These are phyloP conservation scores for Penicillium daleae DNA, from an alignment of 495 filamentous ascomycete species.

Conservation along the genomic window DNA sequence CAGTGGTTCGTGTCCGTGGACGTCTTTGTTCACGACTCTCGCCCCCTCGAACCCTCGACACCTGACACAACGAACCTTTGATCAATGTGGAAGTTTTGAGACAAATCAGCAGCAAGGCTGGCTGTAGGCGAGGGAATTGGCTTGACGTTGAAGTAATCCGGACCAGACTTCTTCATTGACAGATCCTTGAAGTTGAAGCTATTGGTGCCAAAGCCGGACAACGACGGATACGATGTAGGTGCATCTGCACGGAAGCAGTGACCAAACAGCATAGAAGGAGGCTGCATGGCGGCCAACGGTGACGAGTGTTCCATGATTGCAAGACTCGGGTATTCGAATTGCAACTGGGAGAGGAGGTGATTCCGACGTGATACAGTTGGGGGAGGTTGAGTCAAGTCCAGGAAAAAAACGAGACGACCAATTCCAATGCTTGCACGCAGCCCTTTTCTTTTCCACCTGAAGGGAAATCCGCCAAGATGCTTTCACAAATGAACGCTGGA, in stretches of 20 bases:
- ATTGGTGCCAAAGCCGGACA: constrained; percentile 62
- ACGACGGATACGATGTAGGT: constrained; percentile 53
- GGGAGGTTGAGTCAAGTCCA: neutral
- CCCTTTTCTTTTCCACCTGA: neutral
- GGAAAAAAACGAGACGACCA: neutral
- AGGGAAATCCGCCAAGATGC: neutral
- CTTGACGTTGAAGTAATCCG: constrained; percentile 79
- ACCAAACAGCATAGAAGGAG: constrained; percentile 63
- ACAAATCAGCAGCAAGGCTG: constrained; percentile 89
- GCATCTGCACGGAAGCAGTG: constrained; percentile 59
- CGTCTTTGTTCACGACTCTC: constrained; percentile 3
- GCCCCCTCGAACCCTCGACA: neutral
- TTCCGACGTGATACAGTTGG: constrained; percentile 19
- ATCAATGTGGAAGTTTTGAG: constrained; percentile 94
- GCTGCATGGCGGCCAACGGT: constrained; percentile 92
- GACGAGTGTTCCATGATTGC: constrained; percentile 86
- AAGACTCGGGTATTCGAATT: neutral
- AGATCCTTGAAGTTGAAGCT: constrained; percentile 75
- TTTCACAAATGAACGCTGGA: constrained; percentile 3
- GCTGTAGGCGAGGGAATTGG: constrained; percentile 82
- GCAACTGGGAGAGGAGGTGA: constrained; percentile 13
- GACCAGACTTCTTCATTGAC: constrained; percentile 65
- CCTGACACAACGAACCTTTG: constrained; percentile 64
- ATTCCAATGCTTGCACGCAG: neutral
- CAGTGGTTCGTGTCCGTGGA: neutral